Evolutionary conservation across 2,329 filamentous ascomycete genomes (phyloP).

Genomic region (Xylaria sp.): DNA sequence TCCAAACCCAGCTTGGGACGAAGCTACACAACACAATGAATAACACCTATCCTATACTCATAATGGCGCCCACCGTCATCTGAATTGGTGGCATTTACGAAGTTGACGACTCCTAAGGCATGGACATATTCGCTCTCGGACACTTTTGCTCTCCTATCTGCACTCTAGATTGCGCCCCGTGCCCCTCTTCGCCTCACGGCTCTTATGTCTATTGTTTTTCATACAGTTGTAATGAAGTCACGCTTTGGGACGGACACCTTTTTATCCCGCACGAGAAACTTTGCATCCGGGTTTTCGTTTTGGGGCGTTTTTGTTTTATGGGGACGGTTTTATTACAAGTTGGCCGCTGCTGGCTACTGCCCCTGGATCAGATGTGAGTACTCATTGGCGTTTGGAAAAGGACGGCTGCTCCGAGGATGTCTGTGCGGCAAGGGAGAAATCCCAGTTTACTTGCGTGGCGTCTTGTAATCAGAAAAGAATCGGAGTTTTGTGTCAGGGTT

Average conservation of each 20-base stretch:
- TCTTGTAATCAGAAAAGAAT: constrained; percentile 26
- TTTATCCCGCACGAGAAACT: constrained; percentile 40
- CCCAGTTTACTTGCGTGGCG: constrained; percentile 20
- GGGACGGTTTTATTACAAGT: constrained; percentile 18
- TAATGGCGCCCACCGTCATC: constrained; percentile 43
- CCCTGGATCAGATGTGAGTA: constrained; percentile 26
- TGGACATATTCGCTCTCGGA: constrained; percentile 20
- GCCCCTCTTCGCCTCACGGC: constrained; percentile 46
- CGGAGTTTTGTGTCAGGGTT: constrained; percentile 9
- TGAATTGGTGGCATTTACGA: constrained; percentile 34
- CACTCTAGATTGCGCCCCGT: constrained; percentile 31
- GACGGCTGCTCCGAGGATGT: constrained; percentile 16
- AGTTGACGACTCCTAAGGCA: constrained; percentile 32
- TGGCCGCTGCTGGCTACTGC: constrained; percentile 13
- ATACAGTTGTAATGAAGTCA: constrained; percentile 37
- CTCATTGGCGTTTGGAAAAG: constrained; percentile 33
- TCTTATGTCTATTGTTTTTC: constrained; percentile 47
- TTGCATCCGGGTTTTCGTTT: constrained; percentile 37
- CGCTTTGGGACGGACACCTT: constrained; percentile 30
- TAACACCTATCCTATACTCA: constrained; percentile 4
- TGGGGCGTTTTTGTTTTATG: constrained; percentile 33
- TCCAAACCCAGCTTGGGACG: constrained; percentile 51
- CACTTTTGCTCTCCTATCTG: constrained; percentile 2
- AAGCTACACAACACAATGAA: constrained; percentile 48
- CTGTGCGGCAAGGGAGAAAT: constrained; percentile 10